phyloP scores from a whole-genome alignment of 306 rosid species.

The Ochetophila trinervis region DNA sequence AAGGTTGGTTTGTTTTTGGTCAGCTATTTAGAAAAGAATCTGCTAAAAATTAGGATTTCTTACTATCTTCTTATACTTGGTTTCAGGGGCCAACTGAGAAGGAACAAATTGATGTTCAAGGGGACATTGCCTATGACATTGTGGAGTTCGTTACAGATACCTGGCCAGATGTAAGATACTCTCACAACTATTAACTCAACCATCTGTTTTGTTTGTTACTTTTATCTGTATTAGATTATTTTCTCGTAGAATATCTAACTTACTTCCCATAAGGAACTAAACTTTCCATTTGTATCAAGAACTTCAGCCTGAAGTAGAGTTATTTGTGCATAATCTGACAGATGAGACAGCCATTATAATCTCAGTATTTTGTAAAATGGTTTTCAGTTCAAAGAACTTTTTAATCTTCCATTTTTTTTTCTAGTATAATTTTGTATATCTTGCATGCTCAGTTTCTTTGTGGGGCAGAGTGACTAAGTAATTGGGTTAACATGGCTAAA shows the following conservation, averaged over 20 bases:
- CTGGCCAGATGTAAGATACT: conserved; percentile 84
- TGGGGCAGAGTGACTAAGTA: neutral
- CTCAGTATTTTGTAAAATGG: no score
- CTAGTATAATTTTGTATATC: no score
- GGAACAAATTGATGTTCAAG: conserved; percentile 99
- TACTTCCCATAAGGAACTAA: no score
- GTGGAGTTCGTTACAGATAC: conserved; percentile 93
- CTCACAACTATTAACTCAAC: conserved; percentile 6
- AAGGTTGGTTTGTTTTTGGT: conserved; percentile 50
- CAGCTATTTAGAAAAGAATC: conserved; percentile 8
- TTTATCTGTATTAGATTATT: no score
- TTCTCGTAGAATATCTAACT: no score
- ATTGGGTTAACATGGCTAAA: neutral
- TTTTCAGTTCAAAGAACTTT: no score
- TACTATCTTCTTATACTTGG: conserved; percentile 31
- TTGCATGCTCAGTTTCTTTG: neutral
- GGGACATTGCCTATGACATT: conserved; percentile 85
- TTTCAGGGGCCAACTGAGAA: conserved; percentile 96
- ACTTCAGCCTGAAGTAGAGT: no score
- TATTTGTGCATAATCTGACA: no score
- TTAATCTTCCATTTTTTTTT: no score
- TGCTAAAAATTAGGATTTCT: conserved; percentile 24
- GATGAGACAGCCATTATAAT: no score
- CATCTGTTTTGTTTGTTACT: no score
- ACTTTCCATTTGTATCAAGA: no score